Percentiles rank a stretch among this genome's conserved stretches.
These are phyloP conservation scores for Boletellus sp. DNA, from an alignment of 768 basidiomycete genomes.

Conservation along the genomic window DNA sequence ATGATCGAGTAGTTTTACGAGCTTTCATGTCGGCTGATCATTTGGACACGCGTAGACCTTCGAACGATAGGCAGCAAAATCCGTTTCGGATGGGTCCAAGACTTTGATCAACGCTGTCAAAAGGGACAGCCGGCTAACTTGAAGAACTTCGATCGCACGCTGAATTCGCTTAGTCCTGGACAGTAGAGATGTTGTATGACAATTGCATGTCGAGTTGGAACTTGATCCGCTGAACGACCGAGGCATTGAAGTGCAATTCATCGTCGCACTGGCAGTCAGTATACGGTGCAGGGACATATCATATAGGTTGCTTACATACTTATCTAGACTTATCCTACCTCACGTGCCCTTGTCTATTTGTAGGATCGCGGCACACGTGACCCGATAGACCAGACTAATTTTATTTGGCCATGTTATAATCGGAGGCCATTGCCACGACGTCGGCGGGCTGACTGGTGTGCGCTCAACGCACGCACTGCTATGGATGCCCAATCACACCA, in stretches of 20 bases:
- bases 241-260: too few relatives aligned
- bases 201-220: neutral
- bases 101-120: neutral
- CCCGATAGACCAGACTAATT: too few relatives aligned
- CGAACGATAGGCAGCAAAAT: neutral
- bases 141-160: neutral
- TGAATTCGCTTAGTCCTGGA: neutral
- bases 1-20: neutral
- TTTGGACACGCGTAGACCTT: neutral
- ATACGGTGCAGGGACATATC: too few relatives aligned
- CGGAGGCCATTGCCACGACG: constrained; percentile 23
- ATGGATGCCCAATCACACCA: constrained; percentile 21
- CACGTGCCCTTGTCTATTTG: too few relatives aligned
- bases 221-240: too few relatives aligned
- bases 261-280: too few relatives aligned
- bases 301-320: too few relatives aligned
- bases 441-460: neutral
- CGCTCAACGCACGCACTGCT: neutral
- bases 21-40: neutral
- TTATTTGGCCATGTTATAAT: constrained; percentile 25
- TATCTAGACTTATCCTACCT: too few relatives aligned
- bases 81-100: neutral
- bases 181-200: neutral
- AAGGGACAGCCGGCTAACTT: neutral
- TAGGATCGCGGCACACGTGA: too few relatives aligned